Base-by-base conservation (phyloP, 176 grass and related monocot genomes). In the Aegilops bicornis region DNA sequence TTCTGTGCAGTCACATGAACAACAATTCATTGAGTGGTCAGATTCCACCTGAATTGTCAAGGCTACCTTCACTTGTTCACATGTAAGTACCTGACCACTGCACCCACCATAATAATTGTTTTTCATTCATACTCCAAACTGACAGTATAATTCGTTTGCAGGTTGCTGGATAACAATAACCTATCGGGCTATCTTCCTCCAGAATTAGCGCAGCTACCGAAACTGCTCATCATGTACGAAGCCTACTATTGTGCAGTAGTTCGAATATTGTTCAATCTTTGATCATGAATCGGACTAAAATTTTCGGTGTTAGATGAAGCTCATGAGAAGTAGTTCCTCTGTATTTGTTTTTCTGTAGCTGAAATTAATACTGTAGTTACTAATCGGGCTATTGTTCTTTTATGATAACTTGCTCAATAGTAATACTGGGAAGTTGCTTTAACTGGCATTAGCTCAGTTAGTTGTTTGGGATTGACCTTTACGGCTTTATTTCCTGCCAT, bases 11-110 rank as follows among this genome's bases (percentile, higher is more conserved):
- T 86, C 96, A 98, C 82, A 98, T 98, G 96, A 98, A 98, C 91
- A 98, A 98, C 77, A 98, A 98, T 72, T 98, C 96, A 8, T 91
- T 98, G 79, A 98, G 96, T 75, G 96, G 96, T 69, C 93, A 98
- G 86, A 98, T 98, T 86, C 96, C 96, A 82, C 83, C 73, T 39
- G 93, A 98, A 78, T 30, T 98, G 68, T 93, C 91, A 43, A 88
- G 88, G 89, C 88, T 98, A 86, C 93, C 96, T 40, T 89, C 71
- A 58, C 93, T 98, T 82, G 86, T 95, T 92, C 96, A 98, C 58
- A 81, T 98, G 93, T 95, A 93, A 98, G 96, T 91, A 63, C 71
- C 79, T 82, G 77, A 81, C 80, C 0, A 2, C 6, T n/a, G n/a
- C n/a, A n/a, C n/a, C n/a, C n/a, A 71, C 30, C 64, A 61, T 84